Evolutionary conservation across 108 stramenopile species (phyloP).

Genomic region (Stephanodiscus minutulus): DNA sequence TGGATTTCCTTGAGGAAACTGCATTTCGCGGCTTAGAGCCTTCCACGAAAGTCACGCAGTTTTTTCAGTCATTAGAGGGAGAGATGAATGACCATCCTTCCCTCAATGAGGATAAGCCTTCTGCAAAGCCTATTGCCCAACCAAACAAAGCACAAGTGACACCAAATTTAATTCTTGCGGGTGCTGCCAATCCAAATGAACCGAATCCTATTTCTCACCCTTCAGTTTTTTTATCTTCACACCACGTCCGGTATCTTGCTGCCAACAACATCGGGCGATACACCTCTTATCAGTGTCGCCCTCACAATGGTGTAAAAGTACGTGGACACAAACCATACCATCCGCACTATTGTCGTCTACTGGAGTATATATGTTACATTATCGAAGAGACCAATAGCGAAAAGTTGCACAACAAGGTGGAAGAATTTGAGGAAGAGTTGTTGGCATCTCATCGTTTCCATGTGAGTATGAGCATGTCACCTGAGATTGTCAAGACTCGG

Average conservation of each 20-base stretch:
- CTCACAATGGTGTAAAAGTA: neutral
- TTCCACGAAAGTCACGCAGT: constrained; percentile 12
- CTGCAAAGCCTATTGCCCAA: neutral
- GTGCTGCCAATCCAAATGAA: constrained; percentile 33
- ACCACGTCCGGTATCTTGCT: neutral
- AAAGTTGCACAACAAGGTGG: constrained; percentile 32
- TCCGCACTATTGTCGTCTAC: constrained; percentile 35
- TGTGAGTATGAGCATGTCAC: neutral
- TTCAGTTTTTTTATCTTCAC: neutral
- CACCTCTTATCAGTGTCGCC: constrained; percentile 1
- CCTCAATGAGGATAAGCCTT: neutral
- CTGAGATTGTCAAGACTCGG: neutral
- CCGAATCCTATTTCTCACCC: neutral
- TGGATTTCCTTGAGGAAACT: constrained; percentile 53
- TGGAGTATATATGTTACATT: constrained; percentile 39
- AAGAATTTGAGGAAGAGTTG: constrained; percentile 29
- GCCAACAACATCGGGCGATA: constrained; percentile 23
- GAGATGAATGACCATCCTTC: neutral
- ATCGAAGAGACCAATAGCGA: constrained; percentile 28
- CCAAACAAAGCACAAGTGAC: constrained; percentile 2
- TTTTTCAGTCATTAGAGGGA: constrained; percentile 23
- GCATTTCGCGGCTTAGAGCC: constrained; percentile 30
- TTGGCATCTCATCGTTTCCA: neutral
- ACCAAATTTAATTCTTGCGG: constrained; percentile 29
- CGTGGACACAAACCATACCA: constrained; percentile 8